Base-by-base conservation (phyloP, 2,329 filamentous ascomycete species). In the Fusarium sp. region DNA sequence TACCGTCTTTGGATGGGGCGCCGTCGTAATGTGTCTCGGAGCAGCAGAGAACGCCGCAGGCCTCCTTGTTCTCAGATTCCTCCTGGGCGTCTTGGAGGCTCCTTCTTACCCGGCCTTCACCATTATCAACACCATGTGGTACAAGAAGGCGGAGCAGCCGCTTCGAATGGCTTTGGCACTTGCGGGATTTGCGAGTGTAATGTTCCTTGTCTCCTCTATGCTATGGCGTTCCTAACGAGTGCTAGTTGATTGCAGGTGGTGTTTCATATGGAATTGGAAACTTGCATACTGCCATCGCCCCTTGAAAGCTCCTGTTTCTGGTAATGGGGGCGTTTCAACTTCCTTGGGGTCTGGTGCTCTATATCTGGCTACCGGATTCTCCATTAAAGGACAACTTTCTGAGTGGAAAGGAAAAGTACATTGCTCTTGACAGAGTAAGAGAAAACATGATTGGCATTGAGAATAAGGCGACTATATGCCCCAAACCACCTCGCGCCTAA, bases 11-110 rank as follows among this genome's bases (percentile, higher is more conserved):
- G 41, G 41, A 9, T 83, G 81, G 81, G 81, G 80, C 0, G 39
- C 70, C 6, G 80, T 85, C 24, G 76, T 86, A 39, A 84, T 84
- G 79, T 80, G 81, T 22, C 84, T 84, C 11, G 85, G 85, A 0
- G 81, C 82, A 2, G 82, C 79, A 29, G 74, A 77, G 10, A 82
- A 81, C 64, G 86, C 64, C 20, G 68, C 64, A 0, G 73, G 68
- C 4, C 64, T 81, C 39, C 69, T 80, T 39, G 68, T 69, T 4
- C 68, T 77, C 18, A 73, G 79, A 9, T 79, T 80, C 39, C 69
- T 78, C 54, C 63, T 80, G n/a, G 79, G 79, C 0, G 63, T 75
- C 10, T 50, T 68, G 11, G 79, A 80, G 43, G 76, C 78, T 8
- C 45, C 50, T 4, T 39, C 62, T 16, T 45, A 65, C 4, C 70